Evolutionary conservation across 2,329 filamentous ascomycete species (phyloP), one percentile per base, ranked within the genome.

Genomic region (Coniochaeta prunicola): DNA sequence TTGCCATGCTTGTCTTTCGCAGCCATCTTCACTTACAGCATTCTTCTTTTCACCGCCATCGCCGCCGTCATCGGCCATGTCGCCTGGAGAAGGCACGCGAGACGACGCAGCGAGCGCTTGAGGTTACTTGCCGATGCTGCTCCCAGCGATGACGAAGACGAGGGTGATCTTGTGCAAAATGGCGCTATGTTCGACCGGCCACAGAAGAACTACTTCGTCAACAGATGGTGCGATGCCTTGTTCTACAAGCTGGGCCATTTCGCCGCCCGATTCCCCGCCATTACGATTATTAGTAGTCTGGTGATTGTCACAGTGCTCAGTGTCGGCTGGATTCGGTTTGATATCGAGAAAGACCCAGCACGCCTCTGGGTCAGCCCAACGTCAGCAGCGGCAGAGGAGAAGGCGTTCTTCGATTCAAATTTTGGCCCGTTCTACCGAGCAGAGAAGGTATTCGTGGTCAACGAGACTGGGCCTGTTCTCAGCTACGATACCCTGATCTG

Each of bases 351-450:
- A 24, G 89, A 97, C 62, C 94, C 94, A 6, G 94, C 96, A 12
- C 86, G 90, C 54, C 78, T 99, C 9, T 99, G 94, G 94, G 94
- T 99, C n/a, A 92, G 93, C 66, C 94, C 94, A 8, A 89, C 89
- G 9, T 97, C 94, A 4, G 84, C 87, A 55, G 93, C 96, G 21
- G 94, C 94, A 0, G 83, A 91, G 69, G 93, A 99, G 71, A 99
- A 99, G 76, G 82, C 83, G 1, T 99, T 96, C 70, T 99, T 97
- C 64, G 96, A 99, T 70, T 72, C 83, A 36, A 92, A 91, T 66
- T 99, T 99, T 70, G 96, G 94, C 0, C 92, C 93, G 0, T 99
- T 99, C 69, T 99, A 94, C 74, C 89, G 94, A 42, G 89, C 92
- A 0, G 90, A 99, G 71, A 94, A 99, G 74, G 85, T 87, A 0